Conservation (phyloP, 2,329 filamentous ascomycete genomes). For the Microcera coccophila region DNA sequence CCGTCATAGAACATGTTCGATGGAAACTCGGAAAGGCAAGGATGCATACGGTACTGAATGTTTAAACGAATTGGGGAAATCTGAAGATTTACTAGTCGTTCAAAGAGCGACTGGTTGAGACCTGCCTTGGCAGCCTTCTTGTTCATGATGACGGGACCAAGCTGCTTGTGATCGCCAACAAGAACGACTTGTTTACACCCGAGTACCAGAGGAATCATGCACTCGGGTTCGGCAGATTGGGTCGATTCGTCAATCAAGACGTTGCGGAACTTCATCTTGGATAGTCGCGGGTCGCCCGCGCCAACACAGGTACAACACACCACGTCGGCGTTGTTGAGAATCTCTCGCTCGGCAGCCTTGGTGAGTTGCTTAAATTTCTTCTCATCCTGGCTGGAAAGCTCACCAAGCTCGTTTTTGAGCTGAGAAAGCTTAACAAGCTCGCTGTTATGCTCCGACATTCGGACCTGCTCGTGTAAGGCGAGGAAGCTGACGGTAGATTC, state of each 20-base stretch:
- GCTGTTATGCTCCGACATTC: constrained; percentile 93
- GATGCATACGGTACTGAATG: constrained; percentile 98
- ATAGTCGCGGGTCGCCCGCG: constrained; percentile 88
- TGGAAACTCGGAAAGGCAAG: constrained; percentile 92
- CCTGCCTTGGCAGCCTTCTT: constrained; percentile 99
- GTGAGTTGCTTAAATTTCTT: constrained; percentile 98
- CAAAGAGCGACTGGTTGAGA: constrained; percentile 96
- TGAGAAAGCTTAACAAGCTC: constrained; percentile 90
- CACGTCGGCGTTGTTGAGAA: constrained; percentile 90
- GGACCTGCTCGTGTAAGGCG: constrained; percentile 93
- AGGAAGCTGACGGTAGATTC: constrained; percentile 97
- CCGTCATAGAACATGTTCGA: constrained; percentile 99
- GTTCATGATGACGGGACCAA: constrained; percentile 99
- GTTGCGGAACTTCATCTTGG: constrained; percentile 97
- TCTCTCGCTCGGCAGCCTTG: constrained; percentile 89
- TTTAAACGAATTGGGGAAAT: constrained; percentile 89
- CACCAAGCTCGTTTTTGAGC: constrained; percentile 86
- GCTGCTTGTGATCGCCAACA: constrained; percentile 95
- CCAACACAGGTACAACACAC: constrained; percentile 99
- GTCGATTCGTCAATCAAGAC: constrained; percentile 98
- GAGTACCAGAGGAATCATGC: constrained; percentile 95
- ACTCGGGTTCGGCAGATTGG: constrained; percentile 95
- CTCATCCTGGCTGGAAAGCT: constrained; percentile 91
- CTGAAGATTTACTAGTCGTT: constrained; percentile 88
- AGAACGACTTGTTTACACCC: constrained; percentile 99